Base-by-base conservation (phyloP, 106 monocot species). In the Dendrobium officinale region DNA sequence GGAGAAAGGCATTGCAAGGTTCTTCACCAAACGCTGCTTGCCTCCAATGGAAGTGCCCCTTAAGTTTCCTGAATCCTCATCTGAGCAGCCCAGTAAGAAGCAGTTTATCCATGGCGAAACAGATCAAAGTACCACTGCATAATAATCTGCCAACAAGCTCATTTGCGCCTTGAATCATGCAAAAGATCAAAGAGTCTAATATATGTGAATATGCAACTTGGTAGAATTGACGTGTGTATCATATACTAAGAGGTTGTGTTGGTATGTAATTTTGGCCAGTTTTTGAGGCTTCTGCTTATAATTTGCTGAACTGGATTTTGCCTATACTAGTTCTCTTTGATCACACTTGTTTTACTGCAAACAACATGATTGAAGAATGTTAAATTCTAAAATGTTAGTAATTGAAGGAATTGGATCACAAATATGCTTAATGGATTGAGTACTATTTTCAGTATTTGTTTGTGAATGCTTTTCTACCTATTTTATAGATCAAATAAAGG, bases 1-100 rank as follows among this genome's bases (percentile, higher is more conserved):
- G 43, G 43, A 42, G 41, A 74, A 74, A n/a, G 74, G 74, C 42
- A 74, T 74, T 74, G 74, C 74, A 42, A 74, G 20, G 74, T 74
- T 74, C 42, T 74, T 74, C 2, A 42, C 74, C 7, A 74, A 74
- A 74, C 74, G 74, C 74, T 74, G 74, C 74, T 29, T 74, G 22
- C 43, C 74, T 27, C 70, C 70, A 31, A 70, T 8, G 33, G 70
- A 70, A 37, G 33, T 15, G 15, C 33, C 70, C 11, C 20, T 74
- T 5, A 42, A 74, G 43, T 44, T 74, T 74, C 42, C 42, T 42
- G 74, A 74, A n/a, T 44, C 43, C 20, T 43, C 74, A 0, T 15
- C 43, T 20, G 42, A 74, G 2, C 74, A 74, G 9, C 5, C 20
- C 3, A 44, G 13, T 8, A 44, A 18, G 11, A 72, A 43, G 4